Base-by-base conservation (phyloP, 441 rosid genomes). In the Adansonia grandidieri region DNA sequence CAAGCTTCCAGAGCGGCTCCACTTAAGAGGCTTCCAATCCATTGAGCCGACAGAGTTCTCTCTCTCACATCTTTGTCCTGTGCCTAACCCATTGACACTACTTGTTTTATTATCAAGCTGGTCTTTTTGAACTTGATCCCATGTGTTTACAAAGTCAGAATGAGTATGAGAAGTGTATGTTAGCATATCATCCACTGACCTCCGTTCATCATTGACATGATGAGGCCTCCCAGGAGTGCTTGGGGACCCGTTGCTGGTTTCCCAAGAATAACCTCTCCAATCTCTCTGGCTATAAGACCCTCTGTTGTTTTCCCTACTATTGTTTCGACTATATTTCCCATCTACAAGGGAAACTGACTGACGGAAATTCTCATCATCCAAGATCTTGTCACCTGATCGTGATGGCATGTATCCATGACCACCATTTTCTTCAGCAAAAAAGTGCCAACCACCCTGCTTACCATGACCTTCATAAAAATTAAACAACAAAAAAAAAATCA, bases 401-500 rank as follows among this genome's bases (percentile, higher is more conserved):
- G 85, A 85, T 32, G 95, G 87, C 64, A 75, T 80, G 70, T 90
- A 91, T 57, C 91, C 91, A 84, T 89, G 87, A 81, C 90, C 89
- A 84, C 89, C 58, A 73, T 73, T 73, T 73, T 95, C 98, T 61
- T 92, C 97, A 17, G 80, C 79, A 85, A 89, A 91, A 84, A 86
- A 76, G 86, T 91, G 91, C 88, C 96, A 92, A 50, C 89, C 91
- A 78, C 96, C 96, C 90, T 89, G 96, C 97, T 91, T 94, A 86
- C 90, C 94, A 84, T 93, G 93, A 90, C 97, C 98, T 95, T 90
- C 88, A 90, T 65, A 79, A 76, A 71, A 84, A 76, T 80, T n/a
- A 74, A 84, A 83, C 42, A 79, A 85, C 77, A 79, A 73, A 65
- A 65, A 37, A 37, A 66, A 68, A 79, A 84, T 50, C 64, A 42